phyloP scores from a whole-genome alignment of 306 rosid genomes.

The Leucaena leucocephala region DNA sequence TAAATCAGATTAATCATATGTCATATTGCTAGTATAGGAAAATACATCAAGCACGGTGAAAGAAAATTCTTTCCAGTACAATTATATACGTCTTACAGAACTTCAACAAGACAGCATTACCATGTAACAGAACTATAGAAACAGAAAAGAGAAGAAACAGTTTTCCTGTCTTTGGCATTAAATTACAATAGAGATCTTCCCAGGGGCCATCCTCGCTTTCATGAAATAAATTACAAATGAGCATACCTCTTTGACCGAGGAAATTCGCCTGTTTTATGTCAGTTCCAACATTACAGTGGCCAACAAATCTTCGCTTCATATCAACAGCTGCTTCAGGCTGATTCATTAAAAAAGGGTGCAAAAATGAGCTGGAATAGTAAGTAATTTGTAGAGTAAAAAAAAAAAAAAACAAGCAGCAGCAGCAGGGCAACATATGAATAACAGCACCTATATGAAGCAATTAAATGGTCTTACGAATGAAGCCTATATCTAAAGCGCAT shows the following conservation, averaged over 20 bases:
- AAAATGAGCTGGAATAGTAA: constrained; percentile 11
- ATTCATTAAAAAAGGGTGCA: constrained; percentile 35
- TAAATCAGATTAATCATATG: constrained; percentile 5
- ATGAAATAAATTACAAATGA: constrained; percentile 12
- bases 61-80: constrained; percentile 7
- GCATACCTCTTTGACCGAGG: constrained; percentile 91
- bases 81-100: constrained; percentile 2
- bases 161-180: background rate
- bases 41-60: background rate
- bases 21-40: constrained; percentile 4
- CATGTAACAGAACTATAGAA: constrained; percentile 15
- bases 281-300: constrained; percentile 95
- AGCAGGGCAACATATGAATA: background rate
- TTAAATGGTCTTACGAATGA: background rate
- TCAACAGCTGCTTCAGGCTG: constrained; percentile 90
- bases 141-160: background rate
- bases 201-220: constrained; percentile 3
- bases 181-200: constrained; percentile 1
- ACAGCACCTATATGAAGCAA: constrained; percentile 7
- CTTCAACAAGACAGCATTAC: constrained; percentile 29
- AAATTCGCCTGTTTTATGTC: constrained; percentile 97
- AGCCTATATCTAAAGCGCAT: constrained; percentile 9
- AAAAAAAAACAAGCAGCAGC: background rate
- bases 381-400: constrained; percentile 5
- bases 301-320: constrained; percentile 90